phyloP scores from a whole-genome alignment of 257 asterid species.

The Linaria vulgaris region DNA sequence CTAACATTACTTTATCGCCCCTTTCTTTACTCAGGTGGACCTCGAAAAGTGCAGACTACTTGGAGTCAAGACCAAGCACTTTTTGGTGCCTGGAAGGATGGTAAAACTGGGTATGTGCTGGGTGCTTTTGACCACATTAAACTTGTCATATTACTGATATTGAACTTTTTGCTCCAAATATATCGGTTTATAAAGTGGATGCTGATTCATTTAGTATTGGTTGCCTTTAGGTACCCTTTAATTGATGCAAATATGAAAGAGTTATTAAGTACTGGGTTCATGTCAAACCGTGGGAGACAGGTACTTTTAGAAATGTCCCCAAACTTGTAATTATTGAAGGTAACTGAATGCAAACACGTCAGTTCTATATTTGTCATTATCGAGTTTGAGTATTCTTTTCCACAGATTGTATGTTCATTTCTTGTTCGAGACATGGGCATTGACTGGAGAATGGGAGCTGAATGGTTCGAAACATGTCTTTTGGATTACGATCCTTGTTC shows the following conservation, averaged over 20 bases:
- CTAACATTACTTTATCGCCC: background rate
- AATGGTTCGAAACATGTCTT: conserved; percentile 95
- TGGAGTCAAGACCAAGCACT: conserved; percentile 78
- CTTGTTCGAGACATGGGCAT: conserved; percentile 96
- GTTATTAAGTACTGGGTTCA: conserved; percentile 77
- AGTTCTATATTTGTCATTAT: background rate
- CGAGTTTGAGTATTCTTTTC: background rate
- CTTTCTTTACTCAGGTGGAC: conserved; percentile 60
- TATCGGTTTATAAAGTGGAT: background rate
- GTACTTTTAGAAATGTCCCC: conserved; percentile 28
- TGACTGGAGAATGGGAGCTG: conserved; percentile 99
- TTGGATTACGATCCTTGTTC: conserved; percentile 96
- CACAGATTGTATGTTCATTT: conserved; percentile 90
- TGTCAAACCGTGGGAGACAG: conserved; percentile 99
- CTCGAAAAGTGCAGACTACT: conserved; percentile 51
- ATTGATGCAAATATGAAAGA: conserved; percentile 95
- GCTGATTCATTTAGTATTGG: conserved; percentile 6
- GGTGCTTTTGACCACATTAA: background rate
- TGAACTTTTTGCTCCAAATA: background rate
- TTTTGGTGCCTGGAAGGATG: conserved; percentile 80
- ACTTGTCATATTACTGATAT: background rate
- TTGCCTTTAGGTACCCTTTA: conserved; percentile 69
- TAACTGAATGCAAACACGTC: background rate
- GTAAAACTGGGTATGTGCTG: conserved; percentile 69
- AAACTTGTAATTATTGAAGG: background rate